Conservation (phyloP, 257 asterid genomes). For the Cinchona pubescens region DNA sequence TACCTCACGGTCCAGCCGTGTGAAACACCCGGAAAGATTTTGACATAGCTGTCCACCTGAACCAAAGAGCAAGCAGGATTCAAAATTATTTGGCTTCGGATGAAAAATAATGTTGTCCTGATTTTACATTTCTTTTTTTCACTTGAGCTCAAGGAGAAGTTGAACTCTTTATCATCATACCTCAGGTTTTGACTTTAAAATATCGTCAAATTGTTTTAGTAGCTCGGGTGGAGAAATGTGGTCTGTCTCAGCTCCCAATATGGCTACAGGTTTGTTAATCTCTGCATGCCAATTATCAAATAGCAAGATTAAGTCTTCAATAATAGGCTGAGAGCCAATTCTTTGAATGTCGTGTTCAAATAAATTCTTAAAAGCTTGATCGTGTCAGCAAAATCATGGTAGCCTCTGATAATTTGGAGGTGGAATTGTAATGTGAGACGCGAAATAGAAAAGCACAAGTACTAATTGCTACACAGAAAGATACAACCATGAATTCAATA, state of each 20-base stretch:
- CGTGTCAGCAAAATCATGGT: not conserved
- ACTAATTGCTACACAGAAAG: too few relatives aligned
- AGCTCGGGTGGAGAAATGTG: conserved; percentile 47
- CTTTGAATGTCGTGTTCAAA: not conserved
- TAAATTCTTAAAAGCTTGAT: not conserved
- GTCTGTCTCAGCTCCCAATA: conserved; percentile 64
- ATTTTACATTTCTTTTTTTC: not conserved
- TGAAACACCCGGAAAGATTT: conserved; percentile 44
- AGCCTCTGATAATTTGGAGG: not conserved
- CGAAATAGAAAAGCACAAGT: too few relatives aligned
- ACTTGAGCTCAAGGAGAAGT: too few relatives aligned
- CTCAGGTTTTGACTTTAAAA: conserved; percentile 49
- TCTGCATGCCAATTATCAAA: conserved; percentile 36
- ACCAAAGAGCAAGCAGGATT: conserved; percentile 30
- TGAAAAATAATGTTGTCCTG: not conserved
- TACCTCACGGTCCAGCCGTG: conserved; percentile 68
- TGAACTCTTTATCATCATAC: conserved; percentile 24
- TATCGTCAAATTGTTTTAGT: conserved; percentile 42
- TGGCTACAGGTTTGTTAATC: conserved; percentile 48
- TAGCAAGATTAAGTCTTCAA: not conserved
- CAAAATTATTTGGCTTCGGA: not conserved
- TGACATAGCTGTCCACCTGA: conserved; percentile 39
- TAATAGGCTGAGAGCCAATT: not conserved
- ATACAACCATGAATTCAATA: not conserved
- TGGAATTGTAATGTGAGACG: too few relatives aligned